Conservation (phyloP, 2,329 filamentous ascomycete genomes). For the Alternaria ethzedia region DNA sequence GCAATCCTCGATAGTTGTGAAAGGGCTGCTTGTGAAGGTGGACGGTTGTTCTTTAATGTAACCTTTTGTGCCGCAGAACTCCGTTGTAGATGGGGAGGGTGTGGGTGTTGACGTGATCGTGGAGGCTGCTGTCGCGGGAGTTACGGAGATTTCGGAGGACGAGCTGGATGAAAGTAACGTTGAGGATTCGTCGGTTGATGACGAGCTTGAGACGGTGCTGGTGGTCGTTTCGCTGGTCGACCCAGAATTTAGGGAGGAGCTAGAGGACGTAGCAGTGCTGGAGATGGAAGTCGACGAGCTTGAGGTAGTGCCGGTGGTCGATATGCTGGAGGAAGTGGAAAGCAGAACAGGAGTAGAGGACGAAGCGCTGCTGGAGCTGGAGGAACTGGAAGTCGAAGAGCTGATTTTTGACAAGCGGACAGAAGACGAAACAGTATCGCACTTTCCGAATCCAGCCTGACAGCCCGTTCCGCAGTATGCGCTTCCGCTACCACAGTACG, state of each 20-base stretch:
- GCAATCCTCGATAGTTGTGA: no score
- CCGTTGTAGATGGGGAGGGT: no score
- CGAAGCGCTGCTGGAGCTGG: neutral
- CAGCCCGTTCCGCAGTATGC: slow-evolving; percentile 6
- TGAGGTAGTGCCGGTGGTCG: neutral
- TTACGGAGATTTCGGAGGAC: neutral
- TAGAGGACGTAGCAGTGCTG: no score
- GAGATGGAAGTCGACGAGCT: neutral
- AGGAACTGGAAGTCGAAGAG: neutral
- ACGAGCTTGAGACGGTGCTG: neutral
- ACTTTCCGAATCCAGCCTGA: neutral
- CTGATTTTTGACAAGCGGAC: no score
- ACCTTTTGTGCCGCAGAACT: no score
- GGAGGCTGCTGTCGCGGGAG: neutral
- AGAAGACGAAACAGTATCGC: neutral
- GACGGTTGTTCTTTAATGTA: no score
- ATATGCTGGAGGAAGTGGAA: neutral
- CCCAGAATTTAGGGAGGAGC: no score
- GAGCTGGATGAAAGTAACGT: no score
- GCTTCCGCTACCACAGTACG: slow-evolving; percentile 5
- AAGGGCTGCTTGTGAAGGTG: no score
- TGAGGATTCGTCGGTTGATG: neutral
- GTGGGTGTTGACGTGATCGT: no score
- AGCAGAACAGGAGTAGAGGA: neutral
- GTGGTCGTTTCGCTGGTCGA: no score